These are phyloP conservation scores for Collybiopsis confluens DNA, from an alignment of 768 basidiomycete genomes.

Conservation along the genomic window DNA sequence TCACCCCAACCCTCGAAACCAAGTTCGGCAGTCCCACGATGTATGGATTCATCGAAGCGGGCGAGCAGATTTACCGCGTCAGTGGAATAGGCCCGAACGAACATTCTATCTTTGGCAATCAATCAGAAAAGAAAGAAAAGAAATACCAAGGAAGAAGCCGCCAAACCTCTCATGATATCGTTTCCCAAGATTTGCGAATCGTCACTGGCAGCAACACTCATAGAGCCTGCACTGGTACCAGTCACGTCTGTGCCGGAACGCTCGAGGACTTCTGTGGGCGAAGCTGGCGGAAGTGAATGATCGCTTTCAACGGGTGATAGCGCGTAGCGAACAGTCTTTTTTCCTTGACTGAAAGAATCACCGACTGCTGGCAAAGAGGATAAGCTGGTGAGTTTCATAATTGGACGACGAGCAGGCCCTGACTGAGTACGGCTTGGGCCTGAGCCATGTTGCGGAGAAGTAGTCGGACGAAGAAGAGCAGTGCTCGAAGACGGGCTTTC, in stretches of 20 bases:
- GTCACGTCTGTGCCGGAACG: constrained; percentile 52
- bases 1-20: constrained; percentile 71
- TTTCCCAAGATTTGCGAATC: constrained; percentile 37
- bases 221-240: constrained; percentile 64
- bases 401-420: constrained; percentile 16
- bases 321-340: constrained; percentile 37
- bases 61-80: constrained; percentile 41
- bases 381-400: constrained; percentile 8
- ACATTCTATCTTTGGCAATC: constrained; percentile 72
- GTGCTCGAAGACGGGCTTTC: constrained; percentile 15
- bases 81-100: constrained; percentile 71
- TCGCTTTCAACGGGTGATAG: constrained; percentile 15
- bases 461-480: constrained; percentile 10
- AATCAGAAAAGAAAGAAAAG: constrained; percentile 15
- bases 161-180: constrained; percentile 70
- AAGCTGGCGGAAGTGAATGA: constrained; percentile 29
- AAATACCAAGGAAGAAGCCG: neutral
- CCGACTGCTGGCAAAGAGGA: constrained; percentile 12
- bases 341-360: constrained; percentile 15
- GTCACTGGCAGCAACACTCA: constrained; percentile 20
- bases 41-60: constrained; percentile 62
- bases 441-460: constrained; percentile 1
- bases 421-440: constrained; percentile 12
- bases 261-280: constrained; percentile 64
- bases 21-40: constrained; percentile 60